Evolutionary conservation across 1,284 basidiomycete genomes (phyloP).

Genomic region (Rhodotorula sp.): DNA sequence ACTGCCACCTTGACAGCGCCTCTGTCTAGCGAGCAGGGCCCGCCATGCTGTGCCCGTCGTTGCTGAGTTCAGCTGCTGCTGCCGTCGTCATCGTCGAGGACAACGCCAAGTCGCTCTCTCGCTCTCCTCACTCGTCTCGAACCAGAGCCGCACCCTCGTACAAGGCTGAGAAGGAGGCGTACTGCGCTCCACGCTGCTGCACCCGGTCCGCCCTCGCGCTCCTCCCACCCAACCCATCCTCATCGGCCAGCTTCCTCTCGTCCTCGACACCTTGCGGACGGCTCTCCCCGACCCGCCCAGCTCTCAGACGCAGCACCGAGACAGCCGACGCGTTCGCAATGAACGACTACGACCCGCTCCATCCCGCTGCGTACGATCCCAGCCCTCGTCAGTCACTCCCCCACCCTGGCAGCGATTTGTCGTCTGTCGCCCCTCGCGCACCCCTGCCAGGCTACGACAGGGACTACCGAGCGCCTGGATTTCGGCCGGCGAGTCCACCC

Average conservation of each 20-base stretch:
- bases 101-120: too few relatives aligned
- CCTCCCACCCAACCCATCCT: background rate
- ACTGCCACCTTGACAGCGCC: too few relatives aligned
- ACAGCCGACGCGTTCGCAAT: background rate
- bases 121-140: too few relatives aligned
- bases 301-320: background rate
- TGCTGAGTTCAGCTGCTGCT: too few relatives aligned
- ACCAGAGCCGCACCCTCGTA: too few relatives aligned
- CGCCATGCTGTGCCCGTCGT: too few relatives aligned
- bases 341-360: constrained; percentile 15
- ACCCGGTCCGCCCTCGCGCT: background rate
- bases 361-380: constrained; percentile 7
- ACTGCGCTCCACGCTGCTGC: constrained; percentile 2
- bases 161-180: too few relatives aligned
- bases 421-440: constrained; percentile 15
- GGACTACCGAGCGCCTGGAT: constrained; percentile 5
- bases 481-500: background rate
- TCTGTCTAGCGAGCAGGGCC: too few relatives aligned
- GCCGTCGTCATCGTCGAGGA: too few relatives aligned
- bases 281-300: background rate
- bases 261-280: background rate
- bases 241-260: background rate
- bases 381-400: background rate
- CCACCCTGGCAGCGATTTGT: background rate
- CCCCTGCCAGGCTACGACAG: constrained; percentile 19